Evolutionary conservation across 768 basidiomycete genomes (phyloP), one percentile per base, ranked within the genome.

Genomic region (Leucocoprinus leucothites): DNA sequence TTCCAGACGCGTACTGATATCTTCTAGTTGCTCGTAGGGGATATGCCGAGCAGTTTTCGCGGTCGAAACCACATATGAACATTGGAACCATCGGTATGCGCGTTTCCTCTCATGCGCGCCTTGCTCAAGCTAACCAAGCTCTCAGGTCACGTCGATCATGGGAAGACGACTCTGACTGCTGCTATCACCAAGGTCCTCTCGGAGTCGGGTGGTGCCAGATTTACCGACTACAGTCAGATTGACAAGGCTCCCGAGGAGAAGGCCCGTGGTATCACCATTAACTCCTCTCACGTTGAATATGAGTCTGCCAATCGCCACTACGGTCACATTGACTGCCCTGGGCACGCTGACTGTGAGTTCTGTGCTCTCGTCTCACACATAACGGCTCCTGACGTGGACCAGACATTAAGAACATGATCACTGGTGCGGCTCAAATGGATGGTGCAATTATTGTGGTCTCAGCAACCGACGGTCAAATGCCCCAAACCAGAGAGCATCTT

Each of bases 161-260:
- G 96, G 63, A 99, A 99, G 76, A 99, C 96, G 0, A 99, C 96
- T 1, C 77, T 99, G 60, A 95, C 94, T 13, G 94, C 94, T 40
- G 91, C 94, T 56, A 95, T 96, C 65, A 99, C 97, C 64, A 98
- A 91, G 69, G 89, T 94, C 53, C 82, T 98, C 53, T 76, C 97
- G 24, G 77, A 83, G 60, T 71, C 74, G 43, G 91, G 91, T 56
- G 88, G 85, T 51, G 85, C 85, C 54, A 86, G 78, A 63, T 98
- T 99, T 75, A 91, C 95, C 59, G 95, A 94, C 80, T 99, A 99
- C 78, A 84, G 80, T 47, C 86, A 94, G 72, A 99, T 99, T 64
- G 97, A 99, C 89, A 98, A 91, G 79, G 97, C 97, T 8, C 97
- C 97, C 2, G 97, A 99, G 74, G 97, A 99, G 78, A 96, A 94